These are phyloP conservation scores for Monilinia fructicola DNA, from an alignment of 2,329 filamentous ascomycete genomes.

Conservation along the genomic window DNA sequence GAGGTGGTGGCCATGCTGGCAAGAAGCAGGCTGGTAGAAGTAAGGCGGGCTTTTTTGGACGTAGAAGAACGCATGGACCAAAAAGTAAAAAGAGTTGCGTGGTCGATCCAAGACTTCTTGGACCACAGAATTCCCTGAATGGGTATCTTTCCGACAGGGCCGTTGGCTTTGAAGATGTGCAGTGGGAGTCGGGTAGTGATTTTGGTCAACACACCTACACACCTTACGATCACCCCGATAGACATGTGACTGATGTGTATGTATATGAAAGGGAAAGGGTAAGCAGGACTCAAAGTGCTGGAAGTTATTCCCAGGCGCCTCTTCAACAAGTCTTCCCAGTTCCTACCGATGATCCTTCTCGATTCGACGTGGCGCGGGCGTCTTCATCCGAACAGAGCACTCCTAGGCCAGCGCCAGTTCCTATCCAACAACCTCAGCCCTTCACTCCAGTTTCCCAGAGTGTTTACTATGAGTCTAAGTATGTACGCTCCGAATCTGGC, in stretches of 20 bases:
- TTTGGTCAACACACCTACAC: conserved; percentile 34
- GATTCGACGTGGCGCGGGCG: conserved; percentile 57
- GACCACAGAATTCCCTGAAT: conserved; percentile 60
- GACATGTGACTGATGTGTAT: conserved; percentile 4
- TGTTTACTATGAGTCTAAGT: conserved; percentile 56
- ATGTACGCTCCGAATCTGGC: conserved; percentile 39
- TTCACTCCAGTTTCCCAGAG: conserved; percentile 68
- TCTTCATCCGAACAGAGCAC: conserved; percentile 49
- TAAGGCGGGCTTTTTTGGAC: conserved; percentile 33
- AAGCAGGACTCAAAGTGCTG: conserved; percentile 41
- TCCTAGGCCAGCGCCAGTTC: conserved; percentile 58
- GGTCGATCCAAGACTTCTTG: conserved; percentile 59
- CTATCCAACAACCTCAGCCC: conserved; percentile 84
- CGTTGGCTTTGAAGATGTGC: conserved; percentile 53
- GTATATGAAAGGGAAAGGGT: conserved; percentile 12
- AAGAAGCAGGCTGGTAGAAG: conserved; percentile 17
- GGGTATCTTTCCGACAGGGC: conserved; percentile 53
- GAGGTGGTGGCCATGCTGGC: conserved; percentile 44
- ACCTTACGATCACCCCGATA: conserved; percentile 9
- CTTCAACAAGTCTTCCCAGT: conserved; percentile 67
- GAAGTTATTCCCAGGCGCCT: conserved; percentile 42
- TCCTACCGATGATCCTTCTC: conserved; percentile 62
- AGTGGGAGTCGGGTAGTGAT: conserved; percentile 36
- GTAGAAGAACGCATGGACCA: conserved; percentile 38
- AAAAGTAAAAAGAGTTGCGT: conserved; percentile 48